Percentiles rank a stretch among this genome's conserved stretches.
These are phyloP conservation scores for Cercophora samala DNA, from an alignment of 495 filamentous ascomycete genomes.

Conservation along the genomic window DNA sequence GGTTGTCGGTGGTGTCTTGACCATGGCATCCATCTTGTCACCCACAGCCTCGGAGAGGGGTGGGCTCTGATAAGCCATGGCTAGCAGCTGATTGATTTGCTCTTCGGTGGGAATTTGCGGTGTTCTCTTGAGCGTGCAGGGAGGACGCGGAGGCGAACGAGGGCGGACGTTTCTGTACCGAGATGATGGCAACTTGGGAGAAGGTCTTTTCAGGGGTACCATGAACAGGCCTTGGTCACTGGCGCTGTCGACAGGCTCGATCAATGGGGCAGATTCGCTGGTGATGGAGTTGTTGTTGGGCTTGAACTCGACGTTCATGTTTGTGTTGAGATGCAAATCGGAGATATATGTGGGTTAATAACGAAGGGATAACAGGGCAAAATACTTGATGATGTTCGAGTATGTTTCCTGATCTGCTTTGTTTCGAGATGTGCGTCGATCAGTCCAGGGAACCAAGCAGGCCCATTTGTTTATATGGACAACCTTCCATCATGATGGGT, in stretches of 20 bases:
- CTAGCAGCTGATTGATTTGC: not conserved
- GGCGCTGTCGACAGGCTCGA: slow-evolving; percentile 21
- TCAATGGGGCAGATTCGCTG: slow-evolving; percentile 25
- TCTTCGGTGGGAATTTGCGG: not conserved
- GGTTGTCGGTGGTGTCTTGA: slow-evolving; percentile 13
- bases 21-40: not conserved
- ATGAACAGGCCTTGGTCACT: slow-evolving; percentile 22
- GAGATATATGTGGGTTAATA: not conserved
- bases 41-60: not conserved
- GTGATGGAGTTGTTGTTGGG: slow-evolving; percentile 19
- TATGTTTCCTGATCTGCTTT: slow-evolving; percentile 5
- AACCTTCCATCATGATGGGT: not conserved
- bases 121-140: not conserved
- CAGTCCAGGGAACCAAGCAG: not conserved
- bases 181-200: slow-evolving; percentile 12
- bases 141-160: slow-evolving; percentile 10
- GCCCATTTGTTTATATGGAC: slow-evolving; percentile 1
- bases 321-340: not conserved
- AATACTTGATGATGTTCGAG: not conserved
- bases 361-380: not conserved
- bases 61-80: slow-evolving; percentile 8
- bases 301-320: slow-evolving; percentile 16
- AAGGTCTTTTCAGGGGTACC: slow-evolving; percentile 23
- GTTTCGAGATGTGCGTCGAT: slow-evolving; percentile 3
- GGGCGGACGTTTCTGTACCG: slow-evolving; percentile 17